A percentile compares a stretch with the other conserved stretches of the same genome.
These are phyloP conservation scores for Pseudocercospora cruenta DNA, from an alignment of 2,329 filamentous ascomycete genomes.

Conservation along the genomic window DNA sequence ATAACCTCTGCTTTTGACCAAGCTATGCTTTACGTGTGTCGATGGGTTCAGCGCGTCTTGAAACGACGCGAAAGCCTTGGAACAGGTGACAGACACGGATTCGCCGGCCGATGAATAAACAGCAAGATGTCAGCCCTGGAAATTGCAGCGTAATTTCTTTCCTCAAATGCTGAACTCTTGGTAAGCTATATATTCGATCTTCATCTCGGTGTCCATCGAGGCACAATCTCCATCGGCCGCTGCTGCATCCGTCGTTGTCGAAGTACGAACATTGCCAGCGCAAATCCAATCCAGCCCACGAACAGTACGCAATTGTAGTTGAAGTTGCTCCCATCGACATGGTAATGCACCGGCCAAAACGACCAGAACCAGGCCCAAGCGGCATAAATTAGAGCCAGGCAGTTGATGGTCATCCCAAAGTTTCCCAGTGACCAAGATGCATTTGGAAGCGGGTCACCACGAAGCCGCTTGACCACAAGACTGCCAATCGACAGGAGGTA, in stretches of 20 bases:
- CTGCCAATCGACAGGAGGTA: constrained; percentile 45
- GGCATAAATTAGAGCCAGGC: constrained; percentile 41
- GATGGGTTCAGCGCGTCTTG: too few relatives aligned
- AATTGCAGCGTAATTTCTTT: too few relatives aligned
- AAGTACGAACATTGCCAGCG: constrained; percentile 13
- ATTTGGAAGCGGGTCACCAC: constrained; percentile 39
- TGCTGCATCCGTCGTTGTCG: constrained; percentile 12
- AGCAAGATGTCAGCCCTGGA: too few relatives aligned
- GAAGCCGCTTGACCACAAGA: constrained; percentile 43
- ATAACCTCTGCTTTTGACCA: too few relatives aligned
- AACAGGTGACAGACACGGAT: too few relatives aligned
- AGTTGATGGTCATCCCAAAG: constrained; percentile 44
- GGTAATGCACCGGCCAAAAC: constrained; percentile 46
- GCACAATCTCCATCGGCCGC: constrained; percentile 17
- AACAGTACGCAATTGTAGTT: constrained; percentile 58
- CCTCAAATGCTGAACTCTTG: too few relatives aligned
- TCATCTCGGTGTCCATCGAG: constrained; percentile 11
- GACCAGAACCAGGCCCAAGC: constrained; percentile 44
- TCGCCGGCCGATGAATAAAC: too few relatives aligned
- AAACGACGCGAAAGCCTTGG: too few relatives aligned
- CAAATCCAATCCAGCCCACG: constrained; percentile 16
- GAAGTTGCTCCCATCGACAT: constrained; percentile 46
- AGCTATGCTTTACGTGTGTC: too few relatives aligned
- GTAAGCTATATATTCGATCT: too few relatives aligned
- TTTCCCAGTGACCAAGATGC: constrained; percentile 44